A percentile compares a stretch with the other conserved stretches of the same genome.
phyloP scores from a whole-genome alignment of 2,329 filamentous ascomycete species.

The Herpotrichia juniperi region DNA sequence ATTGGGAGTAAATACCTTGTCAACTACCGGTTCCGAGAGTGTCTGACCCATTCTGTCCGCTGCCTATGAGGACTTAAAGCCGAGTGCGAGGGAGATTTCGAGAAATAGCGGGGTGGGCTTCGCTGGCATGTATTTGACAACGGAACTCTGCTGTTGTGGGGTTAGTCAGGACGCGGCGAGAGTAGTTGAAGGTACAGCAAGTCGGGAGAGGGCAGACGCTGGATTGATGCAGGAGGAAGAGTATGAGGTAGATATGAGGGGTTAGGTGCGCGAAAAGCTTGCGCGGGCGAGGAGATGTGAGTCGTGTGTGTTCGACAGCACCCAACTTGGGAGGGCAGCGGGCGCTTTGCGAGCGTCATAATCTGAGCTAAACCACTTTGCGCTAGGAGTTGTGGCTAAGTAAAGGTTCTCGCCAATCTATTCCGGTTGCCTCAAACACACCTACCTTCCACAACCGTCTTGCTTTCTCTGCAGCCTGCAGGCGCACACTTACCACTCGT shows the following conservation, averaged over 20 bases:
- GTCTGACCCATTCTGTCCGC: slow-evolving; percentile 86
- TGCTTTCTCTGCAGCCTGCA: background rate
- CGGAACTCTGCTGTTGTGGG: slow-evolving; percentile 33
- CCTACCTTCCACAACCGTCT: background rate
- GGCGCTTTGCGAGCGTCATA: slow-evolving; percentile 1
- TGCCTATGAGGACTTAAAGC: slow-evolving; percentile 35
- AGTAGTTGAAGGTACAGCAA: background rate
- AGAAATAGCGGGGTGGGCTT: slow-evolving; percentile 26
- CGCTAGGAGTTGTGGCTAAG: background rate
- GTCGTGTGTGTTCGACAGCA: slow-evolving; percentile 12
- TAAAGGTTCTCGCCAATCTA: background rate
- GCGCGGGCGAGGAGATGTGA: slow-evolving; percentile 8
- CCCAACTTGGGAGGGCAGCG: background rate
- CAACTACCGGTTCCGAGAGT: slow-evolving; percentile 96
- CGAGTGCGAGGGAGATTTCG: slow-evolving; percentile 22
- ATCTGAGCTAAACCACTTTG: slow-evolving; percentile 5
- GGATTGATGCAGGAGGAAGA: background rate
- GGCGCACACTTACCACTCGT: background rate
- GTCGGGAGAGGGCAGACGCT: slow-evolving; percentile 2
- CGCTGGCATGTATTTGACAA: slow-evolving; percentile 41
- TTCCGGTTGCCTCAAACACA: background rate
- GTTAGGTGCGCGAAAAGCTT: slow-evolving; percentile 21
- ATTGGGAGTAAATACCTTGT: slow-evolving; percentile 76
- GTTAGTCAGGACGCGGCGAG: slow-evolving; percentile 17
- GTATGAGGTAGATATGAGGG: slow-evolving; percentile 7